A percentile compares a stretch with the other conserved stretches of the same genome.
Conservation (phyloP, 148 eudicot genomes). For the Cornus florida region DNA sequence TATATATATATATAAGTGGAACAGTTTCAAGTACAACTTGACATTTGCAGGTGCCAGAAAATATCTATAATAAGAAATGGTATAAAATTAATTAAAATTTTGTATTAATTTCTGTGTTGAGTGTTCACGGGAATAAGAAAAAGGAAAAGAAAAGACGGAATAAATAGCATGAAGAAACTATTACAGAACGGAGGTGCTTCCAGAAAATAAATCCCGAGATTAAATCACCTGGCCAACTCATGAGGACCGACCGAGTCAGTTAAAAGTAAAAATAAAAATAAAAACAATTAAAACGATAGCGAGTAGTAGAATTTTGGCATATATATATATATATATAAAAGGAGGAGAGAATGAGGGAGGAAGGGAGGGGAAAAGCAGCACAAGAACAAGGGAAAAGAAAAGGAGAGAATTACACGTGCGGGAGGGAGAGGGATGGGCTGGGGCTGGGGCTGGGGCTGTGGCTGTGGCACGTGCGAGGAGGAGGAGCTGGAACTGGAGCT, state of each 20-base stretch:
- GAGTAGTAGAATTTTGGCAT: not conserved
- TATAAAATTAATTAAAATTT: no score
- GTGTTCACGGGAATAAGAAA: no score
- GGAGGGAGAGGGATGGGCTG: not conserved
- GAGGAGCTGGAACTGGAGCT: not conserved
- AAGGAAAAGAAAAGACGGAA: not conserved
- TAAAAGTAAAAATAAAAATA: not conserved
- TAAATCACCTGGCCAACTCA: not conserved
- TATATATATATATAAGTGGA: no score
- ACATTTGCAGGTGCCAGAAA: no score
- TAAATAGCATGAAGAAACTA: not conserved
- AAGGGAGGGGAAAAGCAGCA: not conserved
- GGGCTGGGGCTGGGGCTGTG: not conserved
- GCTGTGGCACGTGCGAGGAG: conserved; percentile 32
- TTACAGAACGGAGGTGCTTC: not conserved
- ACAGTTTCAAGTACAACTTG: no score
- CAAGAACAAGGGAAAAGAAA: not conserved
- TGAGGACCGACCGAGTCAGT: not conserved
- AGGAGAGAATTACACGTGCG: conserved; percentile 37
- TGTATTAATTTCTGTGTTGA: no score
- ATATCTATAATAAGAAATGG: no score
- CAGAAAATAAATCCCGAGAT: not conserved
- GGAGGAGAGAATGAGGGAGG: not conserved
- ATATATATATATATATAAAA: no score
- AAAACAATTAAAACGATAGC: no score